phyloP scores from a whole-genome alignment of 2,329 filamentous ascomycete genomes.

The Ophiobolus disseminans region DNA sequence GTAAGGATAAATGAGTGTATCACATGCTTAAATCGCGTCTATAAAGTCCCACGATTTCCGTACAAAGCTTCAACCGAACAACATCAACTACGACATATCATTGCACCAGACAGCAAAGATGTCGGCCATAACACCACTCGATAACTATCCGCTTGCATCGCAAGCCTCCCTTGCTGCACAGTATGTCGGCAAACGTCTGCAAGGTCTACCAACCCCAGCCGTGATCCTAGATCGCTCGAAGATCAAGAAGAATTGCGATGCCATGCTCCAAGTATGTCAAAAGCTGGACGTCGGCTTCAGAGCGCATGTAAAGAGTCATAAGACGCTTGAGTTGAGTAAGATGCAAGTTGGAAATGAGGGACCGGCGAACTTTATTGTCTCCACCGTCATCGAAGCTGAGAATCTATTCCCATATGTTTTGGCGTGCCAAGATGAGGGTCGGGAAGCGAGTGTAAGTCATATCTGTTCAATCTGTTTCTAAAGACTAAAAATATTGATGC shows the following conservation, averaged over 20 bases:
- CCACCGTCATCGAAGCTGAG: slow-evolving; percentile 77
- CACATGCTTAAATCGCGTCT: too few relatives aligned
- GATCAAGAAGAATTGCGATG: slow-evolving; percentile 70
- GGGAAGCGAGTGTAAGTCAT: slow-evolving; percentile 66
- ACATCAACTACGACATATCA: not conserved
- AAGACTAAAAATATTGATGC: not conserved
- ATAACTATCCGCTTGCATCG: slow-evolving; percentile 27
- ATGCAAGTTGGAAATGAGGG: slow-evolving; percentile 70
- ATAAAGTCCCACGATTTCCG: too few relatives aligned
- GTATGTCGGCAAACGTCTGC: slow-evolving; percentile 67
- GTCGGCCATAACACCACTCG: not conserved
- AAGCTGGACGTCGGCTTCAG: slow-evolving; percentile 70
- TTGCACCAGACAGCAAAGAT: slow-evolving; percentile 4
- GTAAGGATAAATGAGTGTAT: too few relatives aligned
- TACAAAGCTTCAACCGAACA: too few relatives aligned
- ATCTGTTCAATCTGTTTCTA: too few relatives aligned
- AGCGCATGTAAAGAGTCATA: slow-evolving; percentile 84
- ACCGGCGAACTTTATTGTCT: slow-evolving; percentile 70
- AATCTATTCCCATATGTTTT: slow-evolving; percentile 66
- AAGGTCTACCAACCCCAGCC: slow-evolving; percentile 69
- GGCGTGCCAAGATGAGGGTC: slow-evolving; percentile 62
- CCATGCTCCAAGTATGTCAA: slow-evolving; percentile 71
- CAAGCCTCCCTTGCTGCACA: slow-evolving; percentile 14
- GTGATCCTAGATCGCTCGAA: slow-evolving; percentile 73
- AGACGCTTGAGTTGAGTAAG: slow-evolving; percentile 72